Conservation (phyloP, 805 yeast species). For the Kluyveromyces aestuarii region DNA sequence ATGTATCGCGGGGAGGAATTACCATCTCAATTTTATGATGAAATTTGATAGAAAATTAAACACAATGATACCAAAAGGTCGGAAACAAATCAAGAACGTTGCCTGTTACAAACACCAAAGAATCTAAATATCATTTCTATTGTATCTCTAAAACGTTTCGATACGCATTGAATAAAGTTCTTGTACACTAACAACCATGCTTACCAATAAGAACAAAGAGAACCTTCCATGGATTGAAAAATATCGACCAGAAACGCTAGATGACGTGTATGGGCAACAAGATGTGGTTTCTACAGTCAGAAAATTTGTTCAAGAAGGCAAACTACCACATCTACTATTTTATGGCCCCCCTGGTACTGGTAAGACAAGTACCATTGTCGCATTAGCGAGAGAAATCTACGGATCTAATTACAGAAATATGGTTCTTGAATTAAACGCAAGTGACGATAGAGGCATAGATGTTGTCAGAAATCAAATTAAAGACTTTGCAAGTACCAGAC, state of each 20-base stretch:
- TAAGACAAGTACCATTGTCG: conserved; percentile 80
- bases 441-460: conserved; percentile 96
- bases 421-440: conserved; percentile 92
- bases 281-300: conserved; percentile 80
- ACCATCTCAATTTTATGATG: not conserved
- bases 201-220: conserved; percentile 20
- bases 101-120: not conserved
- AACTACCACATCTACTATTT: conserved; percentile 83
- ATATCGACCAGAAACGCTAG: conserved; percentile 76
- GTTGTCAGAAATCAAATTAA: conserved; percentile 97
- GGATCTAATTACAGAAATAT: conserved; percentile 76
- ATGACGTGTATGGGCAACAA: conserved; percentile 86
- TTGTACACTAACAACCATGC: not conserved
- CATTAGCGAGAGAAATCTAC: conserved; percentile 78
- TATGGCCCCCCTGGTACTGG: conserved; percentile 97
- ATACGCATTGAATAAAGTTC: not conserved
- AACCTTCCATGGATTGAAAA: conserved; percentile 90
- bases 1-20: too few species aligned
- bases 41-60: too few species aligned
- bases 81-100: not conserved
- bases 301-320: conserved; percentile 73
- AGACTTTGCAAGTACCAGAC: conserved; percentile 92
- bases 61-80: too few species aligned
- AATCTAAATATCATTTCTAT: too few species aligned
- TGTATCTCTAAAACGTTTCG: not conserved